phyloP scores from a whole-genome alignment of 345 rosid species.

The Eucalyptus grandis region DNA sequence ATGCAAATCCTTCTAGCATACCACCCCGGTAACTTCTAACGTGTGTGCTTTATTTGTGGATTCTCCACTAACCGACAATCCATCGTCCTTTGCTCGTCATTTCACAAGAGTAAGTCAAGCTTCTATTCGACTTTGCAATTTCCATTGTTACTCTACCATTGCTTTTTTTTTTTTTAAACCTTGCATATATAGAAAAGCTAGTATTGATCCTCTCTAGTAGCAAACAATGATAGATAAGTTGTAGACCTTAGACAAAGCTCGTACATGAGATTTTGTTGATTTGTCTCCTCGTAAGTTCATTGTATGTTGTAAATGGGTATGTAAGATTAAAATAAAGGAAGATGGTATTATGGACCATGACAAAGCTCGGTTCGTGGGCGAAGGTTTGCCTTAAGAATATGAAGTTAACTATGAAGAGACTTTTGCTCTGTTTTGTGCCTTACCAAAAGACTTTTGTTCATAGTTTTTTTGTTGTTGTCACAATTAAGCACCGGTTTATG shows the following conservation, averaged over 20 bases:
- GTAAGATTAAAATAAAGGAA: not conserved
- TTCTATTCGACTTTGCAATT: not conserved
- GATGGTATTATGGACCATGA: not conserved
- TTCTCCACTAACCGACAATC: not conserved
- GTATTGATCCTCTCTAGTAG: not conserved
- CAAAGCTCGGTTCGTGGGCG: not conserved
- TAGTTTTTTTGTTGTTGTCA: not conserved
- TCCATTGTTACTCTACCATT: not conserved
- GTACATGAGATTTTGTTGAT: not conserved
- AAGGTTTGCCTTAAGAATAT: not conserved
- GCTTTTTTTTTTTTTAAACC: not conserved
- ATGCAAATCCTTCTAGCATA: too few relatives aligned
- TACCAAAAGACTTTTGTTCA: not conserved
- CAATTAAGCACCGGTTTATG: not conserved
- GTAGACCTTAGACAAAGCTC: too few relatives aligned
- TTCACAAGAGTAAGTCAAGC: not conserved
- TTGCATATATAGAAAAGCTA: not conserved
- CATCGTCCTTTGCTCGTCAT: not conserved
- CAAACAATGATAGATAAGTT: not conserved
- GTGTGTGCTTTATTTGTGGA: not conserved
- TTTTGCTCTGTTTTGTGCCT: not conserved
- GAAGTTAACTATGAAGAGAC: not conserved
- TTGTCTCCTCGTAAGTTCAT: not conserved
- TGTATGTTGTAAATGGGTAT: not conserved
- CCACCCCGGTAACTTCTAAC: too few relatives aligned